Conservation (phyloP, 73 alveolate species). For the Tetrahymena malaccensis region DNA sequence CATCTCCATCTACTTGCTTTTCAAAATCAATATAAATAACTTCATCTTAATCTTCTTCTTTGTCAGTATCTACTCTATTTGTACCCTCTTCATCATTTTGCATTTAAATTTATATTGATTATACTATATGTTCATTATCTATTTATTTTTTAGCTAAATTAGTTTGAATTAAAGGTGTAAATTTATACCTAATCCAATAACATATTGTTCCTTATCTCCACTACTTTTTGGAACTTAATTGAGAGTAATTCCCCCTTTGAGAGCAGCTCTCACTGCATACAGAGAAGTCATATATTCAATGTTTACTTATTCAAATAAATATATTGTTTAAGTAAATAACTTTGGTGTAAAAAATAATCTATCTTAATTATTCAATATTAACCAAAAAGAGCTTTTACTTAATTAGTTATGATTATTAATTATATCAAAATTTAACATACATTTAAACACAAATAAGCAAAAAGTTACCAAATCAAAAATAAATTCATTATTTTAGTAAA, state of each 20-base stretch:
- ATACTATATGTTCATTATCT: background rate
- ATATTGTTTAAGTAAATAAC: background rate
- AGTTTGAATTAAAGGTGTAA: no score
- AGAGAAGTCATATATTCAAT: background rate
- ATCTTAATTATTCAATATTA: background rate
- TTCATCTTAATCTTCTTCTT: background rate
- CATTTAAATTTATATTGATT: background rate
- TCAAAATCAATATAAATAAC: background rate
- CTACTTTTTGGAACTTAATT: background rate
- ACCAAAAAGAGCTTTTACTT: background rate
- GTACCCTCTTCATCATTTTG: background rate
- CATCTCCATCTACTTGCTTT: background rate
- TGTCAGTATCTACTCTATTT: background rate
- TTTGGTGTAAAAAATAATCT: background rate
- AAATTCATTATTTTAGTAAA: no score
- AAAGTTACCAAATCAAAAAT: no score
- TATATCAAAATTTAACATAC: no score
- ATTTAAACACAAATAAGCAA: no score
- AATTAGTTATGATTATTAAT: no score
- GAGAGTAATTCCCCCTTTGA: background rate
- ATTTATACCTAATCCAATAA: background rate
- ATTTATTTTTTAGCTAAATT: no score
- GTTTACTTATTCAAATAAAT: background rate
- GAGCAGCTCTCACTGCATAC: background rate
- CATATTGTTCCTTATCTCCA: background rate